Conservation (phyloP, 768 basidiomycete genomes). For the Leucocoprinus sp. region DNA sequence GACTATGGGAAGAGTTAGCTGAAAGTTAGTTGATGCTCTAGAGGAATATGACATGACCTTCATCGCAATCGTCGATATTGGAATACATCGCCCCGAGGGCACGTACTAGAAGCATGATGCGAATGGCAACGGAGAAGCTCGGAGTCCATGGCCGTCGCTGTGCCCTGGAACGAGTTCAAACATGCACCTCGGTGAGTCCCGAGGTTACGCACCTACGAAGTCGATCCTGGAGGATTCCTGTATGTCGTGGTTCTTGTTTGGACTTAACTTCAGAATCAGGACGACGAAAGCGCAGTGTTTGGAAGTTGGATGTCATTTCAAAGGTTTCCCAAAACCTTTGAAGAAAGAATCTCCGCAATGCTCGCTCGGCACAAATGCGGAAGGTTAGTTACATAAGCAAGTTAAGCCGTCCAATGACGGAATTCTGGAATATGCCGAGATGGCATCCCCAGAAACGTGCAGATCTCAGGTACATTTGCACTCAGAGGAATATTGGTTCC, state of each 20-base stretch:
- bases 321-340: no score
- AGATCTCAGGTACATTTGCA: background rate
- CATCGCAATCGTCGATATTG: slow-evolving; percentile 93
- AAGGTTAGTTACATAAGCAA: slow-evolving; percentile 5
- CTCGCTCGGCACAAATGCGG: background rate
- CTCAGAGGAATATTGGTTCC: slow-evolving; percentile 1
- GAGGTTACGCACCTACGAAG: slow-evolving; percentile 47
- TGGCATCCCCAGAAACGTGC: background rate
- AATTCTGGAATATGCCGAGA: background rate
- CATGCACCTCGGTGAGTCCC: background rate
- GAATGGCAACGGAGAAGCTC: slow-evolving; percentile 73
- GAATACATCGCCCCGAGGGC: slow-evolving; percentile 89
- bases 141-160: slow-evolving; percentile 81
- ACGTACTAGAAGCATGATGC: slow-evolving; percentile 75
- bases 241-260: slow-evolving; percentile 21
- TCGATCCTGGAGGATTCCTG: slow-evolving; percentile 67
- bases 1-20: slow-evolving; percentile 38
- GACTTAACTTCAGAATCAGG: slow-evolving; percentile 30
- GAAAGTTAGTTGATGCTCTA: background rate
- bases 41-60: slow-evolving; percentile 46
- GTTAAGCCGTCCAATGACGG: no score
- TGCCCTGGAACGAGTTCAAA: slow-evolving; percentile 32
- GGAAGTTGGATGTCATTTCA: slow-evolving; percentile 27
- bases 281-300: slow-evolving; percentile 43
- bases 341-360: no score